Base-by-base conservation (phyloP, 352 stramenopile genomes). In the Pythium sukuiense region DNA sequence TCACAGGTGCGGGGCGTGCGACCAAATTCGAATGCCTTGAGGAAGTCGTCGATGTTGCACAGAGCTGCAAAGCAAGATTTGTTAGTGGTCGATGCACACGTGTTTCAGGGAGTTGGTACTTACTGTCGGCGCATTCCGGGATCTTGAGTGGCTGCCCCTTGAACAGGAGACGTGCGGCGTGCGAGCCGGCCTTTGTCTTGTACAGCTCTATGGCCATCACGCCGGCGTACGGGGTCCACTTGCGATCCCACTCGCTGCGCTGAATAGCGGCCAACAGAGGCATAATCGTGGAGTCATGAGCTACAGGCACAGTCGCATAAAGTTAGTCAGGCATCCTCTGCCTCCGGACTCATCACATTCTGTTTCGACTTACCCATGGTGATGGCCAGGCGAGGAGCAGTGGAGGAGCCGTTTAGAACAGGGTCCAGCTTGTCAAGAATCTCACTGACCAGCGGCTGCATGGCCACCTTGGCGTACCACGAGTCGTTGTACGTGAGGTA, bases 241-340 rank as follows among this genome's bases (percentile, higher is more conserved):
- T 88, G 63, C 83, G 80, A 50, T 93, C 79, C 87, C 87, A 95
- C 27, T 92, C 87, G 14, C 88, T 63, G 37, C 83, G 86, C 46
- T 86, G 74, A 32, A 89, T 74, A 12, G 81, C 79, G 30, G 87
- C 84, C 32, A 95, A 64, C 49, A 95, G 84, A 16, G 87, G 87
- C 85, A 95, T 95, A 66, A 95, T 80, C 3, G 87, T 95, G 69
- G 85, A 93, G 72, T 95, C 87, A 49, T 95, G 87, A 12, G 73
- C 79, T 87, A 61, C 59, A 32, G 24, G 70, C 41, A n/a, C 16
- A 30, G 3, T 6, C 41, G 32, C 29, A 32, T 59, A 16, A 56
- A 8, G 20, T 67, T 63, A 70, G 41, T 26, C 41, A 13, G 26
- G 20, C 20, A 24, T 24, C 20, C 20, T 24, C 20, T 24, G 20